These are phyloP conservation scores for Hemileccinum hortonii DNA, from an alignment of 1,284 basidiomycete species.

Conservation along the genomic window DNA sequence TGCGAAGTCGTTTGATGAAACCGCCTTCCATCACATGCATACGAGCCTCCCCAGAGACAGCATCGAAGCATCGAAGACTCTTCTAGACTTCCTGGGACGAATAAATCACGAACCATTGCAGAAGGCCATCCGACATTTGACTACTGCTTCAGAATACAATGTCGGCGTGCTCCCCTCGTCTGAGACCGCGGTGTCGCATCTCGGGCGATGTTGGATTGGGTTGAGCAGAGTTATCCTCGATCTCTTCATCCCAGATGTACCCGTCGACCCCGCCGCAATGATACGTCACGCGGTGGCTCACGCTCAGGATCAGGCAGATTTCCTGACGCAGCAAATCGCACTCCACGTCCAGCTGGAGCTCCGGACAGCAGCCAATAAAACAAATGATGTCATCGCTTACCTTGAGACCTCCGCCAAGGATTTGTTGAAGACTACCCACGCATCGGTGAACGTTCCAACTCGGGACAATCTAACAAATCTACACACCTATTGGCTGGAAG, in stretches of 20 bases:
- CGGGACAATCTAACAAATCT: conserved; percentile 59
- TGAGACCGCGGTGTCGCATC: conserved; percentile 11
- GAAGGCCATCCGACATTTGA: conserved; percentile 23
- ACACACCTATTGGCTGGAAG: conserved; percentile 81
- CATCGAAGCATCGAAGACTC: conserved; percentile 10
- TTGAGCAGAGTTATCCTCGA: conserved; percentile 61
- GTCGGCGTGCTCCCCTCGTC: background rate
- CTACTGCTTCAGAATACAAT: conserved; percentile 4
- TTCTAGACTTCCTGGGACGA: conserved; percentile 20
- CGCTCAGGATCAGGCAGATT: conserved; percentile 45
- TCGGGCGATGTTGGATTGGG: conserved; percentile 68
- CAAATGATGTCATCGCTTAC: conserved; percentile 50
- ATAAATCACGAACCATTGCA: conserved; percentile 27
- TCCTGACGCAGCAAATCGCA: conserved; percentile 53
- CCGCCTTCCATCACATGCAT: conserved; percentile 24
- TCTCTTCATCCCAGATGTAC: conserved; percentile 83
- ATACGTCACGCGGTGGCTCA: conserved; percentile 56
- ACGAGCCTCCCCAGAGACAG: conserved; percentile 1
- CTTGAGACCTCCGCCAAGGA: conserved; percentile 44
- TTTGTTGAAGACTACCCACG: conserved; percentile 21
- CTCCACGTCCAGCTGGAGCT: conserved; percentile 62
- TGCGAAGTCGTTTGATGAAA: conserved; percentile 36
- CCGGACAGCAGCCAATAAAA: conserved; percentile 59
- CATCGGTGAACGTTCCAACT: conserved; percentile 30
- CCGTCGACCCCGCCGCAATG: conserved; percentile 84